Evolutionary conservation across 495 filamentous ascomycete species (phyloP).

Genomic region (Lindgomyces ingoldianus): DNA sequence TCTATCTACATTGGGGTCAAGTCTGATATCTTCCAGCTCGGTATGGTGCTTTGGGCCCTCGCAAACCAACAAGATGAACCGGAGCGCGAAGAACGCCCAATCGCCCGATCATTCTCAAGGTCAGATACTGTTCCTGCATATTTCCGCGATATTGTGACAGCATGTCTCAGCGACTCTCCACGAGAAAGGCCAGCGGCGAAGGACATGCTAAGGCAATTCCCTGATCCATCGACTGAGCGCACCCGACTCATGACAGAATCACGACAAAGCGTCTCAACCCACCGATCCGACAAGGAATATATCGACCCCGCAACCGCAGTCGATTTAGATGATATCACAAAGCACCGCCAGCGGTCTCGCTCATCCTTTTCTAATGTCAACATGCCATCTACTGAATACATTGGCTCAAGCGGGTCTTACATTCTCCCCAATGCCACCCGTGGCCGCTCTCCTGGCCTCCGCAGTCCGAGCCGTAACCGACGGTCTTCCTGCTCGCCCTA

Average conservation of each 20-base stretch:
- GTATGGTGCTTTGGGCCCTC: conserved; percentile 96
- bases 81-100: conserved; percentile 73
- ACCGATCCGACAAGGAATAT: conserved; percentile 44
- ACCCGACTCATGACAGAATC: conserved; percentile 3
- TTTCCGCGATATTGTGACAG: conserved; percentile 36
- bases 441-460: conserved; percentile 36
- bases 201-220: conserved; percentile 39
- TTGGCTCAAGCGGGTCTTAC: conserved; percentile 41
- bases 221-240: conserved; percentile 4
- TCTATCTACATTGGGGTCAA: conserved; percentile 99
- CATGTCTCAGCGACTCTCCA: conserved; percentile 39
- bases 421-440: conserved; percentile 32
- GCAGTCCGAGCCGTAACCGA: conserved; percentile 22
- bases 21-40: conserved; percentile 90
- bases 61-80: conserved; percentile 88
- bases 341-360: conserved; percentile 19
- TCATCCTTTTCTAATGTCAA: conserved; percentile 34
- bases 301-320: conserved; percentile 43
- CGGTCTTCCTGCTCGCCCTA: conserved; percentile 24
- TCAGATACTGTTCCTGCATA: conserved; percentile 34
- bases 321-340: conserved; percentile 40
- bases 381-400: conserved; percentile 41
- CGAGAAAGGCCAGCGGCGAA: conserved; percentile 36
- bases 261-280: conserved; percentile 34
- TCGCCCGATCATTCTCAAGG: conserved; percentile 47